Evolutionary conservation across 345 rosid genomes (phyloP).

Genomic region (Clarkia xantiana): DNA sequence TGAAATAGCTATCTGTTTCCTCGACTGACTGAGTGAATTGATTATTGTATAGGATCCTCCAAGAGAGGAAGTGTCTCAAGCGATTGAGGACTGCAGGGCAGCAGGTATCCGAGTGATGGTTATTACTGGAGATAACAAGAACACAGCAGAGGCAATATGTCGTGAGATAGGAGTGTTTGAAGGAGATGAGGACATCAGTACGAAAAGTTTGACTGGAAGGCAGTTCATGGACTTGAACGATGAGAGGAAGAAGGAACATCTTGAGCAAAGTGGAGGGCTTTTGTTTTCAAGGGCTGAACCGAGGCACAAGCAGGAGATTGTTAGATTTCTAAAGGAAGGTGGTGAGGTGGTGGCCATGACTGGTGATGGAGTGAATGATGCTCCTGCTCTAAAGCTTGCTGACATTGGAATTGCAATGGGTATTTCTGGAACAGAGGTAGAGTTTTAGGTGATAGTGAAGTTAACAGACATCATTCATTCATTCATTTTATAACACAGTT

Average conservation of each 20-base stretch:
- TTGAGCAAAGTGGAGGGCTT: conserved; percentile 67
- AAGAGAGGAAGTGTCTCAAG: conserved; percentile 83
- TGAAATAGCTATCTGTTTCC: background rate
- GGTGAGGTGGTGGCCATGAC: conserved; percentile 99
- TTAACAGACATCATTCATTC: background rate
- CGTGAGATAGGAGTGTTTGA: conserved; percentile 89
- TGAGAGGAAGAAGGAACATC: conserved; percentile 26
- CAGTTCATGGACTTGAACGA: conserved; percentile 51
- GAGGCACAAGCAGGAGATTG: conserved; percentile 93
- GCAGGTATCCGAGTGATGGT: conserved; percentile 99
- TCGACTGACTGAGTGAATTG: background rate
- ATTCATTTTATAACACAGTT: background rate
- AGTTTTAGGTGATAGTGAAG: background rate
- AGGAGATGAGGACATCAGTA: conserved; percentile 39
- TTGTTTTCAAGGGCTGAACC: conserved; percentile 97
- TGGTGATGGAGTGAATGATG: conserved; percentile 97
- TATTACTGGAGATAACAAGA: conserved; percentile 88
- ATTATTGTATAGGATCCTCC: conserved; percentile 69
- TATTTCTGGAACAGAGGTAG: conserved; percentile 89
- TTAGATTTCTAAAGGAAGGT: conserved; percentile 85
- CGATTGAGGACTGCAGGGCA: conserved; percentile 84
- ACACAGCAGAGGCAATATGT: conserved; percentile 94
- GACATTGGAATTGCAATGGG: conserved; percentile 99
- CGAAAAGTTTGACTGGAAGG: conserved; percentile 70
- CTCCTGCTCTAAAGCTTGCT: conserved; percentile 93